Evolutionary conservation across 306 rosid species (phyloP).

Genomic region (Benincasa hispida): DNA sequence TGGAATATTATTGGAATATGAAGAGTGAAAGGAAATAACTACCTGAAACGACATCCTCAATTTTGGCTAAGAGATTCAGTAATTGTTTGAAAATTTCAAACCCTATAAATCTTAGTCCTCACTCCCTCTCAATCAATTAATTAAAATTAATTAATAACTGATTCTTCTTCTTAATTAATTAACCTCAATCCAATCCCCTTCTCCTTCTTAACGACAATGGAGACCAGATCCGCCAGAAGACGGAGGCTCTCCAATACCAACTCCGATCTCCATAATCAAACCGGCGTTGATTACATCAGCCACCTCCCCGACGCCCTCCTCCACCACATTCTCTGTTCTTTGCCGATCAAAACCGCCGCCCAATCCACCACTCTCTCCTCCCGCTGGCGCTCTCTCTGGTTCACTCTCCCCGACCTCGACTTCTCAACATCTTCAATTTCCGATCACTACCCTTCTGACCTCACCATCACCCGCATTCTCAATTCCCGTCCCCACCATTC

Average conservation of each 20-base stretch:
- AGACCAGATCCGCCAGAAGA: slow-evolving; percentile 51
- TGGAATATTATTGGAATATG: not conserved
- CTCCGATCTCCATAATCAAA: not conserved
- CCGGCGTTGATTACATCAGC: slow-evolving; percentile 35
- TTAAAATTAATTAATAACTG: too few species aligned
- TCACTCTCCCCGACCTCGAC: slow-evolving; percentile 65
- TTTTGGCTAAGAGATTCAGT: slow-evolving; percentile 11
- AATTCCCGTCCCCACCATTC: slow-evolving; percentile 30
- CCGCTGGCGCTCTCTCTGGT: slow-evolving; percentile 58
- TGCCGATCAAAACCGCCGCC: slow-evolving; percentile 55
- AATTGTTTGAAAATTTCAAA: slow-evolving; percentile 44
- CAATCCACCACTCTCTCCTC: slow-evolving; percentile 47
- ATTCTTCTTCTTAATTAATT: too few species aligned
- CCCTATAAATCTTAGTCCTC: slow-evolving; percentile 9
- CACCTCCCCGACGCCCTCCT: slow-evolving; percentile 70
- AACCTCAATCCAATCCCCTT: too few species aligned
- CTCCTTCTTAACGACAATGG: slow-evolving; percentile 15
- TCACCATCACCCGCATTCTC: slow-evolving; percentile 32
- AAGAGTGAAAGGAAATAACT: not conserved
- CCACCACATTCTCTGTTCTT: slow-evolving; percentile 41
- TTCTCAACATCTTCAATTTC: too few species aligned
- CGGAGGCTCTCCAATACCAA: slow-evolving; percentile 18
- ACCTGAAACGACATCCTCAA: slow-evolving; percentile 28
- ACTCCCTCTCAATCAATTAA: not conserved
- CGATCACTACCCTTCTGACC: too few species aligned